Conservation (phyloP, 2,329 filamentous ascomycete genomes). For the Dothideomycetes sp. region DNA sequence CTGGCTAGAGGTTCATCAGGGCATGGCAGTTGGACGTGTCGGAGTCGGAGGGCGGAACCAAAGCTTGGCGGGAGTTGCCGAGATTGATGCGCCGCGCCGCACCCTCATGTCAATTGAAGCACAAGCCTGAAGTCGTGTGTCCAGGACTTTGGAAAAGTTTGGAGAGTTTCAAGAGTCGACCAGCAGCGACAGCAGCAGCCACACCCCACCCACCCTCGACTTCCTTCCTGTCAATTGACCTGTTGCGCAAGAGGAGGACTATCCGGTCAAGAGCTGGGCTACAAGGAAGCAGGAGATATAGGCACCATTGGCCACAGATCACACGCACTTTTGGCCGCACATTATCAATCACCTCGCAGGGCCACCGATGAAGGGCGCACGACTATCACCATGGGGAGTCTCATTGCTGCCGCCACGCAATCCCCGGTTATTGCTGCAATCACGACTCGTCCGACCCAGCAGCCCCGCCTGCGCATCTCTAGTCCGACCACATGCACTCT, state of each 20-base stretch:
- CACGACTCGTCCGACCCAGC: neutral
- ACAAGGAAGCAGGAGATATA: too few relatives aligned
- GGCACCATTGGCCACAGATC: too few relatives aligned
- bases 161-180: neutral
- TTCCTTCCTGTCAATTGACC: neutral
- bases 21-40: too few relatives aligned
- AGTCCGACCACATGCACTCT: too few relatives aligned
- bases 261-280: too few relatives aligned
- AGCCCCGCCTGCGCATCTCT: neutral
- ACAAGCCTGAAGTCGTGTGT: slow-evolving; percentile 1
- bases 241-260: neutral
- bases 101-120: too few relatives aligned
- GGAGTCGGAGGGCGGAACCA: too few relatives aligned
- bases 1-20: too few relatives aligned
- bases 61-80: neutral
- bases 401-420: slow-evolving; percentile 45
- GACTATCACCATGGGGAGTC: slow-evolving; percentile 47
- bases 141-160: neutral
- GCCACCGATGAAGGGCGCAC: slow-evolving; percentile 32
- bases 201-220: neutral
- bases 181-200: neutral
- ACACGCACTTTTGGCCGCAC: too few relatives aligned
- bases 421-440: slow-evolving; percentile 28
- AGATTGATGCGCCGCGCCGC: neutral
- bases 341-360: too few relatives aligned